A percentile compares a stretch with the other conserved stretches of the same genome.
Evolutionary conservation across 164 flowering plant genomes (phyloP).

Genomic region (Piper betle): DNA sequence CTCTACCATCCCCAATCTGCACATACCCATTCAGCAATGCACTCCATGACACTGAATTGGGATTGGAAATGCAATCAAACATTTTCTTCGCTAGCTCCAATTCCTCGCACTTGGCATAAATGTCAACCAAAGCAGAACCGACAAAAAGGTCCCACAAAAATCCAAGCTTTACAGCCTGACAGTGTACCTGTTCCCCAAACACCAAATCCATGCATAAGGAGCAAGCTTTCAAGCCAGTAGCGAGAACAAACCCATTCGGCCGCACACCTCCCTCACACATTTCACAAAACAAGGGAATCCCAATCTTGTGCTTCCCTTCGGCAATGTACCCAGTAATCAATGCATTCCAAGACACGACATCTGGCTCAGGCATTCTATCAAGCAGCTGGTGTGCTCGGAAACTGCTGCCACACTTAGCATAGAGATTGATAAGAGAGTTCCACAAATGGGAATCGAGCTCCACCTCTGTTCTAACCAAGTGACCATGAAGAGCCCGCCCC

Average conservation of each 20-base stretch:
- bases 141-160: conserved; percentile 27
- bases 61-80: conserved; percentile 23
- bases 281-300: conserved; percentile 19
- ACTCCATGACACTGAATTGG: conserved; percentile 39
- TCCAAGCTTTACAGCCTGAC: conserved; percentile 30
- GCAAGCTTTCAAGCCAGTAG: conserved; percentile 39
- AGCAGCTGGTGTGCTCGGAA: conserved; percentile 14
- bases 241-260: conserved; percentile 35
- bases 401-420: conserved; percentile 25
- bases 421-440: conserved; percentile 32
- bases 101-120: conserved; percentile 43
- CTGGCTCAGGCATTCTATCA: conserved; percentile 24
- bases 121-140: conserved; percentile 43
- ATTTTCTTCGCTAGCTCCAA: conserved; percentile 28
- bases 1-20: conserved; percentile 18
- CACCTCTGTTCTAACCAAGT: conserved; percentile 17
- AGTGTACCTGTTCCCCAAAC: conserved; percentile 43
- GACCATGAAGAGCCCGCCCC: conserved; percentile 33
- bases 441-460: conserved; percentile 38
- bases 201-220: conserved; percentile 21
- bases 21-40: conserved; percentile 43
- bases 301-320: conserved; percentile 25
- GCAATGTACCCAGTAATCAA: conserved; percentile 27
- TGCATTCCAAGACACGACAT: conserved; percentile 44
- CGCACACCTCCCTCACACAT: conserved; percentile 29